These are phyloP conservation scores for Penicillium freii DNA, from an alignment of 2,329 filamentous ascomycete species.

Conservation along the genomic window DNA sequence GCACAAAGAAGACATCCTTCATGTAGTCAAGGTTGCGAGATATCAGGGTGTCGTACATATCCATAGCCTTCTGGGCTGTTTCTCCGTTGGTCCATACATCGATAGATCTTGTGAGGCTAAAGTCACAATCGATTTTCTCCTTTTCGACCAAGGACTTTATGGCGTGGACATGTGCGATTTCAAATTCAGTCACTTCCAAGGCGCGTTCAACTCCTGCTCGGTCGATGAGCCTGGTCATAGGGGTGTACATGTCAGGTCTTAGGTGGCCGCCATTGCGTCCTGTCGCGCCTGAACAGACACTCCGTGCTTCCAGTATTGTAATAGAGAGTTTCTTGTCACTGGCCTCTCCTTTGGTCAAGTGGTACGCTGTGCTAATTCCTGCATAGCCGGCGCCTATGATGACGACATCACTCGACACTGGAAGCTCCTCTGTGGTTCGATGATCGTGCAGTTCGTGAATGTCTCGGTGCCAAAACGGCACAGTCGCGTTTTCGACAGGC, in stretches of 20 bases:
- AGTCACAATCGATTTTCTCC: slow-evolving; percentile 49
- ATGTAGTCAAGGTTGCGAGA: slow-evolving; percentile 29
- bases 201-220: slow-evolving; percentile 36
- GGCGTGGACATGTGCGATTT: slow-evolving; percentile 42
- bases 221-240: slow-evolving; percentile 39
- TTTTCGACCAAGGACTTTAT: slow-evolving; percentile 42
- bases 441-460: slow-evolving; percentile 42
- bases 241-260: slow-evolving; percentile 45
- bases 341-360: slow-evolving; percentile 35
- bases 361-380: slow-evolving; percentile 46
- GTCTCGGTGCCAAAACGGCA: slow-evolving; percentile 40
- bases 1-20: slow-evolving; percentile 33
- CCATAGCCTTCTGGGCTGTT: slow-evolving; percentile 29
- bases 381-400: slow-evolving; percentile 52
- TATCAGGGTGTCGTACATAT: slow-evolving; percentile 33
- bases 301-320: slow-evolving; percentile 43
- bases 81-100: slow-evolving; percentile 43
- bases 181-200: slow-evolving; percentile 42
- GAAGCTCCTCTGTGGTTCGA: slow-evolving; percentile 42
- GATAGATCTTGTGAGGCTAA: slow-evolving; percentile 43
- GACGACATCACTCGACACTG: slow-evolving; percentile 44
- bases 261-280: slow-evolving; percentile 49
- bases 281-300: slow-evolving; percentile 46
- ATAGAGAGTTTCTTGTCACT: slow-evolving; percentile 27
- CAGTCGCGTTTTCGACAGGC: background rate